phyloP scores from a whole-genome alignment of 352 stramenopile genomes.

The Pythium volutum region DNA sequence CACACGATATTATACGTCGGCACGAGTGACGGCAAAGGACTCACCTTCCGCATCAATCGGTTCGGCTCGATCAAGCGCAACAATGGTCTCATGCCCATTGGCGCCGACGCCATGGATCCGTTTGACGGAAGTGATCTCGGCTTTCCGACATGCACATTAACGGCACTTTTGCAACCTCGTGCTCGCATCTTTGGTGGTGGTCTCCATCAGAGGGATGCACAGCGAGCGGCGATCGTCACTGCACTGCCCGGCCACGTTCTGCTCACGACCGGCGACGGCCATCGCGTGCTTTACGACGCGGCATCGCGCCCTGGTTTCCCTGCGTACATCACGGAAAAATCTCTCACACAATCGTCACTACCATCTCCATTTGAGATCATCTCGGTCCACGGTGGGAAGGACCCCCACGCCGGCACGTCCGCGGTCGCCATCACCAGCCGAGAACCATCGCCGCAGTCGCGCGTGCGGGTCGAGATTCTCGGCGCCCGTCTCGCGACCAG shows the following conservation, averaged over 20 bases:
- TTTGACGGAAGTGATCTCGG: slow-evolving; percentile 7
- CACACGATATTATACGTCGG: slow-evolving; percentile 29
- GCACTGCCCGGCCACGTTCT: slow-evolving; percentile 29
- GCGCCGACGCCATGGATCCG: slow-evolving; percentile 6
- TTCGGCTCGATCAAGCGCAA: slow-evolving; percentile 23
- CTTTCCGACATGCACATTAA: slow-evolving; percentile 17
- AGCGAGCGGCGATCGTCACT: slow-evolving; percentile 10
- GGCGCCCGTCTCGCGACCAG: slow-evolving; percentile 23
- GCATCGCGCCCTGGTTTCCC: slow-evolving; percentile 6
- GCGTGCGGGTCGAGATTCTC: slow-evolving; percentile 27
- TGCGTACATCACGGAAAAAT: slow-evolving; percentile 25
- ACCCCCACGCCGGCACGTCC: slow-evolving; percentile 12
- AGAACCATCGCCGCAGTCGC: background rate
- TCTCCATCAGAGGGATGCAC: background rate
- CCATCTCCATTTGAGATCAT: background rate
- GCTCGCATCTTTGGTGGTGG: slow-evolving; percentile 3
- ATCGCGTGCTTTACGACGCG: slow-evolving; percentile 31
- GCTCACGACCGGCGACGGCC: slow-evolving; percentile 14
- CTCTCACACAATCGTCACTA: background rate
- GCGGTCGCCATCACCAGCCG: background rate
- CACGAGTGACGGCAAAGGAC: slow-evolving; percentile 25
- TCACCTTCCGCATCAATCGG: slow-evolving; percentile 31
- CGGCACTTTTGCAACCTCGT: slow-evolving; percentile 11
- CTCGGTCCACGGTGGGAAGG: slow-evolving; percentile 10
- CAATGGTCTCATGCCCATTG: slow-evolving; percentile 15